Evolutionary conservation across 805 yeast species (phyloP), one percentile per base, ranked within the genome.

Genomic region (Pichia eremophila): DNA sequence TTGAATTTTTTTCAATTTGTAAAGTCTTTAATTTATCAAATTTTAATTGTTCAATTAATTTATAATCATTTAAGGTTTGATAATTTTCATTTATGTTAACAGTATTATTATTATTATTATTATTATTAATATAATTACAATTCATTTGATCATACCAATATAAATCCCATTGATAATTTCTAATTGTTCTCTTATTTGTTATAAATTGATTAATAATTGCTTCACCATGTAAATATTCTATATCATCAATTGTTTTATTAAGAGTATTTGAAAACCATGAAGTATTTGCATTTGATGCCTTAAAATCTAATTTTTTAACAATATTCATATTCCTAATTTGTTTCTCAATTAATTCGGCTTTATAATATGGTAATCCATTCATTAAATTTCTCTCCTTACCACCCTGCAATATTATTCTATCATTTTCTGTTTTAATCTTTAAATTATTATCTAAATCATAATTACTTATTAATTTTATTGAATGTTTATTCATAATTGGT

Each of bases 211-310:
- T 74, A 19, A 72, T 52, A 31, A 71, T 70, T 29, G 75, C 74
- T 9, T 71, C 63, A 39, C 77, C 77, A 50, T 77, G 81, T 8
- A 68, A 51, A 52, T 73, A 72, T 51, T 76, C 80, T 34, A 75
- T 57, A 51, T 74, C 77, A 47, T 63, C 70, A 22, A 76, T 61
- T 31, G 69, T 62, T 52, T 68, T 57, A 60, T 60, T 57, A 40
- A 59, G 46, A 18, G 52, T 51, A 9, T 47, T 40, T 9, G 66
- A 57, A 37, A 62, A 62, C 45, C 55, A 54, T 1, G 66, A 59
- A 62, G 40, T 63, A 60, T 57, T 54, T 4, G 59, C 48, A 35
- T 49, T 45, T 8, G 64, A 40, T 19, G 53, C 43, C 59, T 62
- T 59, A 44, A 46, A 46, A 45, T 59, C 50, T 12, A 15, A 8